Percentiles rank a stretch among this genome's conserved stretches.
Conservation (phyloP, 2,329 filamentous ascomycete species). For the Nannizziopsis barbatae region DNA sequence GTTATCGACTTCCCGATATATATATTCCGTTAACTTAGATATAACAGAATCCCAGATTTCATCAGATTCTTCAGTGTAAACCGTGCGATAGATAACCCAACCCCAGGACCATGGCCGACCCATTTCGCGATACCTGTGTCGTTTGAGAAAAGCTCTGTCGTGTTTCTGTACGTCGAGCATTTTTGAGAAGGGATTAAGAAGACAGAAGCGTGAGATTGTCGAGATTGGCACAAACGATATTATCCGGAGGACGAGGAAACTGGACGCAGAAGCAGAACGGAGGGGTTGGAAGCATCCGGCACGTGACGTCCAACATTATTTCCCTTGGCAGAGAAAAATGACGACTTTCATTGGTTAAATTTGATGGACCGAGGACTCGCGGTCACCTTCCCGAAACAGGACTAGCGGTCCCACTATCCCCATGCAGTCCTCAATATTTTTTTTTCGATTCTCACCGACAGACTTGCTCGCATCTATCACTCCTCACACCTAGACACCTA, state of each 20-base stretch:
- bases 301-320: no score
- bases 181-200: no score
- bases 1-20: conserved; percentile 12
- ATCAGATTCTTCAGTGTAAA: conserved; percentile 19
- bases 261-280: no score
- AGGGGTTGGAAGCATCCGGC: no score
- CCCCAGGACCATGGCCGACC: conserved; percentile 13
- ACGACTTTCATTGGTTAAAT: neutral
- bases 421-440: neutral
- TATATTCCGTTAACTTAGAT: conserved; percentile 15
- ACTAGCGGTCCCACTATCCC: neutral
- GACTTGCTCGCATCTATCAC: neutral
- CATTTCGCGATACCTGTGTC: neutral
- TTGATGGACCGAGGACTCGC: neutral
- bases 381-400: conserved; percentile 4
- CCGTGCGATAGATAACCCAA: conserved; percentile 18
- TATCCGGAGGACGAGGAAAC: no score
- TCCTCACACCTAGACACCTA: neutral
- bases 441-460: neutral
- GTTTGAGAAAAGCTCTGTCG: neutral
- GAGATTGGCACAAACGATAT: no score
- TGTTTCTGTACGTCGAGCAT: neutral
- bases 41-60: conserved; percentile 13
- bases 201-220: no score
- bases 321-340: neutral